Percentiles rank a stretch among this genome's conserved stretches.
These are phyloP conservation scores for Filobasidium wieringae DNA, from an alignment of 768 basidiomycete genomes.

Conservation along the genomic window DNA sequence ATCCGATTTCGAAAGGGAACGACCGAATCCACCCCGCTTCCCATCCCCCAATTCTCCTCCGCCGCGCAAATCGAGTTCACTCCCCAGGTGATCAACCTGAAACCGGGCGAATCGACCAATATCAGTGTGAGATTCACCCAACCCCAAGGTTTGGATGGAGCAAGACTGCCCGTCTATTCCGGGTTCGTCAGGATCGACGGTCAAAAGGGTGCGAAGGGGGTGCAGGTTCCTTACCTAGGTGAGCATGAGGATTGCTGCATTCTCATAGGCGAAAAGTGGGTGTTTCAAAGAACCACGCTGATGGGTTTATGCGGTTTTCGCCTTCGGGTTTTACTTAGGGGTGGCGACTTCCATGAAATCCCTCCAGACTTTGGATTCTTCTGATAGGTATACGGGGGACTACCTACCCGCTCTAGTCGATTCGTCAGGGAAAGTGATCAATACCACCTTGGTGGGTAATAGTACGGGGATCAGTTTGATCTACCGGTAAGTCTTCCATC, in stretches of 20 bases:
- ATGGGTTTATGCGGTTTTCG: not conserved
- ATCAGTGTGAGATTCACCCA: slow-evolving; percentile 45
- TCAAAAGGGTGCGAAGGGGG: slow-evolving; percentile 11
- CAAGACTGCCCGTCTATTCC: slow-evolving; percentile 50
- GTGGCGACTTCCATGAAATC: slow-evolving; percentile 34
- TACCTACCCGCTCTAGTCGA: slow-evolving; percentile 24
- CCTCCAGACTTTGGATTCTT: slow-evolving; percentile 32
- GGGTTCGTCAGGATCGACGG: slow-evolving; percentile 45
- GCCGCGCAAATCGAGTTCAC: slow-evolving; percentile 46
- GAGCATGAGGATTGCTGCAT: too few species aligned
- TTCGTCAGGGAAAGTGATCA: slow-evolving; percentile 3
- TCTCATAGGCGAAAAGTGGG: too few species aligned
- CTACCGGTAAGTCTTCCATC: slow-evolving; percentile 19
- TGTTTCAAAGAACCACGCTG: not conserved
- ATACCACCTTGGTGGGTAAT: slow-evolving; percentile 22
- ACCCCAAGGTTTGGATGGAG: slow-evolving; percentile 42
- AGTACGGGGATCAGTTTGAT: slow-evolving; percentile 29
- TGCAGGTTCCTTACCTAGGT: slow-evolving; percentile 35
- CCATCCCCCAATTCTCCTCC: slow-evolving; percentile 40
- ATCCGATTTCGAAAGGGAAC: too few species aligned
- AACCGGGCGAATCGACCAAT: slow-evolving; percentile 21
- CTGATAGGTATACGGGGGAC: slow-evolving; percentile 22
- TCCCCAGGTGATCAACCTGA: slow-evolving; percentile 43
- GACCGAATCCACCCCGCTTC: slow-evolving; percentile 47
- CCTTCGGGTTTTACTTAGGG: not conserved